Base-by-base conservation (phyloP, 192 early-diverging fungal species). In the Entomortierella chlamydospora region DNA sequence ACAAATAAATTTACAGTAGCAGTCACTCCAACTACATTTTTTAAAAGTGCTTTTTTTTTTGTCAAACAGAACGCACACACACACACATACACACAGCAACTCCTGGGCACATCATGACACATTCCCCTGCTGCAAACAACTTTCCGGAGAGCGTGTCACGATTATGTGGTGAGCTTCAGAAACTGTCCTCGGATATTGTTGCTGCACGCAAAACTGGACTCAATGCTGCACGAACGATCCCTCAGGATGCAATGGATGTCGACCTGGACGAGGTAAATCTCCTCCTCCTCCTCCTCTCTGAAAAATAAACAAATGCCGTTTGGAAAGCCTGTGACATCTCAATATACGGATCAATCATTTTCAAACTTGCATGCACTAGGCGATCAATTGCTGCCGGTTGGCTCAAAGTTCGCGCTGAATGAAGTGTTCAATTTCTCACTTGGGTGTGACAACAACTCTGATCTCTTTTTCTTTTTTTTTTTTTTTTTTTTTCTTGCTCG, bases 221-320 rank as follows among this genome's bases (percentile, higher is more conserved):
- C 20, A 20, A 4, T 17, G 45, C 45, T 12, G 45, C 45, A 47
- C 5, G 3, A 47, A 15, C 20, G 4, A 20, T 47, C 15, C 4
- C 45, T 20, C 45, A 67, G n/a, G 37, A 49, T 56, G 51, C 45
- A 49, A 77, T 77, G 65, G 73, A 77, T 54, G 60, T 77, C 11
- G 73, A 77, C 42, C 54, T 42, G 25, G 60, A 39, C 17, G 33
- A 67, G 58, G 70, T 50, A 61, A 11, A n/a, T 37, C 5, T 37
- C 34, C 34, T 37, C 34, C 34, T 37, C n/a, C n/a, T n/a, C n/a
- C n/a, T n/a, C n/a, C n/a, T n/a, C n/a, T n/a, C n/a, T n/a, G n/a
- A n/a, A n/a, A n/a, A n/a, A n/a, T n/a, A n/a, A n/a, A n/a, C n/a
- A n/a, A n/a, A n/a, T n/a, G n/a, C n/a, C n/a, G n/a, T n/a, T n/a